Evolutionary conservation across 2,329 filamentous ascomycete genomes (phyloP), one percentile per base, ranked within the genome.

Genomic region (Colletotrichum limetticola): DNA sequence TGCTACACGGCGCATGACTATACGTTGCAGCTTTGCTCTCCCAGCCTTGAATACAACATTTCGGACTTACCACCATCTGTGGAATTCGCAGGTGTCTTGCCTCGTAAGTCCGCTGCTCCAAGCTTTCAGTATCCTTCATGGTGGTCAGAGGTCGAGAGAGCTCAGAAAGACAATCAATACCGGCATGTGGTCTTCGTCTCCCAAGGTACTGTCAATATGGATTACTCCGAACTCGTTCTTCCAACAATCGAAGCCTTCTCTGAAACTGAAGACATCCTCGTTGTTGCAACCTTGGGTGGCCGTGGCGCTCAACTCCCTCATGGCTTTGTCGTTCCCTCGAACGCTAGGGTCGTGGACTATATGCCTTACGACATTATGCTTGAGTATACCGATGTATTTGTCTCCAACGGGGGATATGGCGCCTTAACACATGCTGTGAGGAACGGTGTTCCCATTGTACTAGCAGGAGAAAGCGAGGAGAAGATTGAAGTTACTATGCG

Each of bases 321-420:
- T 9, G 62, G 35, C 1, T 28, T 55, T 62, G 14, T 4, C 24
- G 28, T 72, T 6, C 85, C 86, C 0, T 37, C 74, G 1, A 89
- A 89, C 75, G 80, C 81, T 1, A 80, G 82, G 14, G 81, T 87
- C 3, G 77, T 84, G 28, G 86, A 88, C 75, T 88, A 86, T 75
- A 75, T 89, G 5, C 82, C 86, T 2, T 89, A 88, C 75, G 85
- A 89, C 71, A 78, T 80, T 0, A 71, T 88, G 0, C 80, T 89
- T 1, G 82, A 83, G 5, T 71, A 86, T 76, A 79, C 80, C 30
- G 85, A 83, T 46, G 80, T 86, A 0, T 86, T 88, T 42, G 79
- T 89, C 22, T 82, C 82, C n/a, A 89, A 88, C 65, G 86, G 82
- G 6, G 86, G 86, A 2, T 89, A 86, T 68, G 86, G 86, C 6